A percentile compares a stretch with the other conserved stretches of the same genome.
phyloP scores from a whole-genome alignment of 2,329 filamentous ascomycete species.

The Emericellopsis cladophorae region DNA sequence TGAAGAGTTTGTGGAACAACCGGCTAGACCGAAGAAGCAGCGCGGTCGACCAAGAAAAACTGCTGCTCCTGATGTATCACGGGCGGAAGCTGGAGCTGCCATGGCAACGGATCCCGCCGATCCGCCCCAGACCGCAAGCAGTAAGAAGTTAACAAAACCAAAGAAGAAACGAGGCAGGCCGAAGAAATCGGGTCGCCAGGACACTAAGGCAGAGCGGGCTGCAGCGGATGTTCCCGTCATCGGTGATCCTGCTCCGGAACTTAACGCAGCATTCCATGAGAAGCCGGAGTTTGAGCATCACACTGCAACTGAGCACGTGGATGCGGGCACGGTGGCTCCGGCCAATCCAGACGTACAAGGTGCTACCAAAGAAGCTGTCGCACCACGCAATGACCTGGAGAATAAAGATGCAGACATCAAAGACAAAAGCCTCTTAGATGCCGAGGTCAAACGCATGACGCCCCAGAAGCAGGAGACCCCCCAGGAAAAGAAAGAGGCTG shows the following conservation, averaged over 20 bases:
- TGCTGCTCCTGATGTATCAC: neutral
- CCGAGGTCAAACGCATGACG: neutral
- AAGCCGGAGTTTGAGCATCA: too few relatives aligned
- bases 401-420: too few relatives aligned
- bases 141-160: constrained; percentile 4
- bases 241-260: too few relatives aligned
- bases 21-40: constrained; percentile 12
- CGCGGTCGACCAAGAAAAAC: constrained; percentile 20
- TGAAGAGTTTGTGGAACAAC: constrained; percentile 7
- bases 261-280: too few relatives aligned
- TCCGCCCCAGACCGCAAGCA: constrained; percentile 1
- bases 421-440: too few relatives aligned
- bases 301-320: too few relatives aligned
- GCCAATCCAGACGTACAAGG: too few relatives aligned
- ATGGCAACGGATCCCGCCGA: neutral
- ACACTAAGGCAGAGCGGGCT: neutral
- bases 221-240: neutral
- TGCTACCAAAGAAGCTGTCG: too few relatives aligned
- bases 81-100: neutral
- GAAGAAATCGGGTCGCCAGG: constrained; percentile 18
- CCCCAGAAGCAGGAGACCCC: constrained; percentile 4
- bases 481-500: constrained; percentile 1
- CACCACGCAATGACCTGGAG: too few relatives aligned
- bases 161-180: constrained; percentile 29
- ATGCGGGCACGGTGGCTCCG: too few relatives aligned